phyloP scores from a whole-genome alignment of 2,329 filamentous ascomycete species.

The Pseudogymnoascus sp. region DNA sequence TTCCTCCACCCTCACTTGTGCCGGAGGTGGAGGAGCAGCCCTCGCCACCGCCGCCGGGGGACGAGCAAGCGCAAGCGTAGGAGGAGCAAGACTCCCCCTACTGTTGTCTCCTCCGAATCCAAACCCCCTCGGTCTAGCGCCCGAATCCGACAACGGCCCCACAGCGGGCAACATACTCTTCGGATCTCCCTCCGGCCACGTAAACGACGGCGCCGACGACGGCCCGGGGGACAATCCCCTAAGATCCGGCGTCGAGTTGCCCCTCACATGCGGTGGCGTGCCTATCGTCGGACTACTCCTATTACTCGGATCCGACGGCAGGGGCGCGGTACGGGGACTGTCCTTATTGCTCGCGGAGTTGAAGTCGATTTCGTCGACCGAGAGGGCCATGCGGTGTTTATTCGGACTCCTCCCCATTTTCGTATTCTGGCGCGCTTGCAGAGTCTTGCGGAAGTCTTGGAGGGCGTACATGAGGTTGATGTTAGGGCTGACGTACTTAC shows the following conservation, averaged over 20 bases:
- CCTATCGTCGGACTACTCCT: slow-evolving; percentile 29
- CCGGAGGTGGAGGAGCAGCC: not conserved
- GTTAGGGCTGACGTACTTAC: slow-evolving; percentile 82
- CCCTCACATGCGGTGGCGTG: slow-evolving; percentile 40
- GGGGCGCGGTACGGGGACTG: slow-evolving; percentile 53
- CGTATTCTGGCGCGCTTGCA: slow-evolving; percentile 41
- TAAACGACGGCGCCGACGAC: slow-evolving; percentile 58
- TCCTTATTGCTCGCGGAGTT: slow-evolving; percentile 28
- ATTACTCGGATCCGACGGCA: slow-evolving; percentile 45
- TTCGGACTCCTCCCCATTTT: slow-evolving; percentile 45
- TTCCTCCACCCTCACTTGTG: no score
- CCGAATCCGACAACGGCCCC: not conserved
- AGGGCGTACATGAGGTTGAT: slow-evolving; percentile 89
- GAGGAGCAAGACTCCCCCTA: not conserved
- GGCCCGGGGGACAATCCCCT: slow-evolving; percentile 48
- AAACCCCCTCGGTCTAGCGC: not conserved
- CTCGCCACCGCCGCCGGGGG: not conserved
- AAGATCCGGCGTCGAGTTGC: slow-evolving; percentile 44
- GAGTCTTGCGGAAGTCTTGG: slow-evolving; percentile 67
- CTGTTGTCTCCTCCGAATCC: not conserved
- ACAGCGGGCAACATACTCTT: slow-evolving; percentile 16
- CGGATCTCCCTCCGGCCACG: slow-evolving; percentile 46
- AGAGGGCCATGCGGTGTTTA: slow-evolving; percentile 53
- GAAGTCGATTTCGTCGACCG: slow-evolving; percentile 49
- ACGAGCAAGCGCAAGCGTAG: not conserved